Evolutionary conservation across 176 grass and related monocot species (phyloP), one percentile per base, ranked within the genome.

Genomic region (Eleusine coracana): DNA sequence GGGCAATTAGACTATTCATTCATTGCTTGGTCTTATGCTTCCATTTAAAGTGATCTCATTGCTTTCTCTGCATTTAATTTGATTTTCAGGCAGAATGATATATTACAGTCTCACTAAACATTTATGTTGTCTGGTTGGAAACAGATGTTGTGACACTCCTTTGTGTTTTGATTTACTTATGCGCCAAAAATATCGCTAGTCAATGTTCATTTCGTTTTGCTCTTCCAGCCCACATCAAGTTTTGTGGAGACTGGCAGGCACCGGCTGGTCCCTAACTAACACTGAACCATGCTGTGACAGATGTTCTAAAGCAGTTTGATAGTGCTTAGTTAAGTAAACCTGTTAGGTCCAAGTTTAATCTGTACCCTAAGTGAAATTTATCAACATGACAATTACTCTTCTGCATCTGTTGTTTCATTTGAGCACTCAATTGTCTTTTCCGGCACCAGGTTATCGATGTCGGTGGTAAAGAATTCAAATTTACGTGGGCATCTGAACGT

Each of bases 401-500:
- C 55, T 65, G 20, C 37, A 48, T 72, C 40, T 21, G 46, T 75
- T 86, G 18, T 71, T 63, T 72, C 1, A 16, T 17, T 50, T 73
- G 45, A 68, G 16, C 74, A 55, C 27, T 60, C 20, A 87, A 70
- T 51, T 54, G 6, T 85, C 34, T 86, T 83, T 85, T 79, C 31
- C 37, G 79, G 41, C 38, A 37, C 73, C 86, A 99, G 97, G 89
- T 99, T 67, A 99, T 99, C 70, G 91, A 99, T 60, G 91, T 96
- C 80, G 84, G 75, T 56, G 88, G 91, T 27, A 99, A 99, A 89
- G 85, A 99, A 72, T 91, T 96, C 78, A 91, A 93, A 66, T 99
- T 99, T 71, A 86, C 89, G 54, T 99, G 87, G 91, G 78, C 91
- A 40, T 75, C 76, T 38, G 97, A 99, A 85, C 48, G 74, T 36